Percentiles rank a stretch among this genome's conserved stretches.
phyloP scores from a whole-genome alignment of 257 asterid genomes.

The Hygrophila difformis region DNA sequence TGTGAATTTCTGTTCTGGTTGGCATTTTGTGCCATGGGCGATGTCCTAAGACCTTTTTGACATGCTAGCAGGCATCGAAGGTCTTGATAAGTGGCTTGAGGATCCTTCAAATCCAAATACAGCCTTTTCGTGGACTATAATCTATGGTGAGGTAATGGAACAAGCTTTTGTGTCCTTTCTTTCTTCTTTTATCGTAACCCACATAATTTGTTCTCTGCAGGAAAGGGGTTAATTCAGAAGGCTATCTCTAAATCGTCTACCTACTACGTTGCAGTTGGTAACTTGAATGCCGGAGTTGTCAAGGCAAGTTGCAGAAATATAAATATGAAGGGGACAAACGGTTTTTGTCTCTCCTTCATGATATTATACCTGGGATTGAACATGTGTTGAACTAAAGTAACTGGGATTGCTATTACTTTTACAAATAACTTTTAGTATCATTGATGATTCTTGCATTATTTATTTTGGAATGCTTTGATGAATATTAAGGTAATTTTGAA shows the following conservation, averaged over 20 bases:
- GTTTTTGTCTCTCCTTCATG: too few species aligned
- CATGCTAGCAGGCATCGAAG: constrained; percentile 49
- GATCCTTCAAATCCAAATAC: constrained; percentile 56
- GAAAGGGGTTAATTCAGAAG: constrained; percentile 53
- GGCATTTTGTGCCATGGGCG: not conserved
- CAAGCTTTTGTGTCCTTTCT: not conserved
- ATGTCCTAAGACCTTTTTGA: constrained; percentile 15
- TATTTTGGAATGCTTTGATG: too few species aligned
- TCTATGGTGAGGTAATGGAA: constrained; percentile 47
- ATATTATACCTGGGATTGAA: too few species aligned
- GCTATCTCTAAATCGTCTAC: constrained; percentile 38
- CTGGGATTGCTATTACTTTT: too few species aligned
- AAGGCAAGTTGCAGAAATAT: constrained; percentile 30
- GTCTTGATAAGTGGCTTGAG: constrained; percentile 61
- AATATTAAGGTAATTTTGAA: too few species aligned
- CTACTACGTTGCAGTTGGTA: constrained; percentile 66
- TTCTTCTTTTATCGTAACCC: constrained; percentile 13
- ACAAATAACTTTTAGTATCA: too few species aligned
- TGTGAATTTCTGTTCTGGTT: constrained; percentile 15
- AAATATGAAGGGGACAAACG: not conserved
- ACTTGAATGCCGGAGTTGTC: constrained; percentile 44
- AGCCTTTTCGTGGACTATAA: constrained; percentile 50
- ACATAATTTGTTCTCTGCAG: constrained; percentile 30
- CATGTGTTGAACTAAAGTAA: too few species aligned
- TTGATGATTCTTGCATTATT: too few species aligned